Conservation (phyloP, 176 grass and related monocot species). For the Oryza glaberrima region DNA sequence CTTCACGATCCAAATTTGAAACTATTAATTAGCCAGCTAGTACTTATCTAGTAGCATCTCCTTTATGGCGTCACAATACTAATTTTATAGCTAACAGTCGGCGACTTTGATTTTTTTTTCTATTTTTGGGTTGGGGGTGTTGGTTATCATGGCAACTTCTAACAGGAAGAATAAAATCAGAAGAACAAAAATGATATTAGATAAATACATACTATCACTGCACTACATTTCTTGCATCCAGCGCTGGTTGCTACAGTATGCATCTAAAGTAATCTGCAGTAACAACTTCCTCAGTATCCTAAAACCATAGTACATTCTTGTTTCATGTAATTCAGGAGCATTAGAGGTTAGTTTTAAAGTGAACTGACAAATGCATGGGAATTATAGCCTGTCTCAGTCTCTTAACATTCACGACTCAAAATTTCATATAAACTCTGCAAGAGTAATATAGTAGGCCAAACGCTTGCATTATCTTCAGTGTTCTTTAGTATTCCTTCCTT, state of each 20-base stretch:
- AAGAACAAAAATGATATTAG: background rate
- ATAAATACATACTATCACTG: background rate
- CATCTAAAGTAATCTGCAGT: background rate
- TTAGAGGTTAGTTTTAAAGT: background rate
- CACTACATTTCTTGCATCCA: background rate
- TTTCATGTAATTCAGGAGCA: background rate
- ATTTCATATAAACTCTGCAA: background rate
- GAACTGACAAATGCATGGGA: background rate
- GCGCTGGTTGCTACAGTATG: background rate
- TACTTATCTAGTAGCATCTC: too few species aligned
- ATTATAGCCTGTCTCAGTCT: background rate
- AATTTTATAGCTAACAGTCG: too few species aligned
- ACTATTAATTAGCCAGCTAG: background rate
- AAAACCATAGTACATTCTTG: background rate
- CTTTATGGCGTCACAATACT: too few species aligned
- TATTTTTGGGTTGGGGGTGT: too few species aligned
- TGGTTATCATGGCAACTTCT: too few species aligned
- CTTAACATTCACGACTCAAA: too few species aligned
- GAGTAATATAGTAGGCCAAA: background rate
- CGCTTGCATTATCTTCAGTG: background rate
- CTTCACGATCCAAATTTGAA: background rate
- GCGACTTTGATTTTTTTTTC: too few species aligned
- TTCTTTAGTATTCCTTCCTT: background rate
- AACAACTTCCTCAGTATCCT: background rate
- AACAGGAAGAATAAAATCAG: background rate